Evolutionary conservation across 345 rosid genomes (phyloP).

Genomic region (Durio zibethinus): DNA sequence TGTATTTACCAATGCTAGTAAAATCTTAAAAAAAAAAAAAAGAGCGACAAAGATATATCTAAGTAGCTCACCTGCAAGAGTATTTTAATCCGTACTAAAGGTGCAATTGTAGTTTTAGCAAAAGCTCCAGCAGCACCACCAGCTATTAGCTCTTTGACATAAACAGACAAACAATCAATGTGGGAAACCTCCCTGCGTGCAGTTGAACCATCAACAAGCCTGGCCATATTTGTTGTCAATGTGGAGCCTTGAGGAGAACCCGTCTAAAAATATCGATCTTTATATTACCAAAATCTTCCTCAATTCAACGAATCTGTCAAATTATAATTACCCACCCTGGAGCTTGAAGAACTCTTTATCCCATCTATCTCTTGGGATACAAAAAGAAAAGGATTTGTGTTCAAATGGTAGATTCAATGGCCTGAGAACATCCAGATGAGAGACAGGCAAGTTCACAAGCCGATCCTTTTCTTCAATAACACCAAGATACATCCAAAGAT

Average conservation of each 20-base stretch:
- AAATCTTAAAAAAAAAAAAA: not conserved
- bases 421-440: slow-evolving; percentile 60
- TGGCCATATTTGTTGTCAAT: slow-evolving; percentile 57
- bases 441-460: slow-evolving; percentile 57
- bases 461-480: slow-evolving; percentile 40
- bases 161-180: slow-evolving; percentile 66
- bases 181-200: slow-evolving; percentile 33
- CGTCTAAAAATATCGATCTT: slow-evolving; percentile 34
- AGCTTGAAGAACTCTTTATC: slow-evolving; percentile 65
- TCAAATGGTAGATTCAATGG: slow-evolving; percentile 39
- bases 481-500: slow-evolving; percentile 71
- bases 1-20: not conserved
- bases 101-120: slow-evolving; percentile 93
- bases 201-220: slow-evolving; percentile 58
- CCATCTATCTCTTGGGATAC: slow-evolving; percentile 82
- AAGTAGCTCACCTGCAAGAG: slow-evolving; percentile 69
- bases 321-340: slow-evolving; percentile 46
- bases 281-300: slow-evolving; percentile 9
- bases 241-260: slow-evolving; percentile 71
- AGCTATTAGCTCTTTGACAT: slow-evolving; percentile 83
- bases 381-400: slow-evolving; percentile 31
- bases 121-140: slow-evolving; percentile 95
- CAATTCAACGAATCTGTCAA: slow-evolving; percentile 4
- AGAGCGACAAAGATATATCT: not conserved
- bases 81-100: slow-evolving; percentile 83